Evolutionary conservation across 2,329 filamentous ascomycete genomes (phyloP).

Genomic region (Curvularia eragrostidis): DNA sequence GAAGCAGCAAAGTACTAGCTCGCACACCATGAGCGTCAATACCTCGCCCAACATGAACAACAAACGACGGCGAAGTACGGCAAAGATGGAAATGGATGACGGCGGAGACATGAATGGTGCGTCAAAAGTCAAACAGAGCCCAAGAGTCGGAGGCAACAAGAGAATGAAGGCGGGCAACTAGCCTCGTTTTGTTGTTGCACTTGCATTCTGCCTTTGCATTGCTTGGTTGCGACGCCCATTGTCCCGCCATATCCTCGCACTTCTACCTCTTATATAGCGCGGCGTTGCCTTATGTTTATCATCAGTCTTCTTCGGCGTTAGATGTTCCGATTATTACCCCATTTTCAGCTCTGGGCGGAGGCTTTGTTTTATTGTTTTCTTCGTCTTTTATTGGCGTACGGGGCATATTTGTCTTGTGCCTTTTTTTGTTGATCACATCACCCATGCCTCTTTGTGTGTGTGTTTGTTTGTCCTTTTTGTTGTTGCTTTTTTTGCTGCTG

Average conservation of each 20-base stretch:
- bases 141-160: slow-evolving; percentile 52
- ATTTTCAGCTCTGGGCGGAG: slow-evolving; percentile 10
- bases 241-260: slow-evolving; percentile 13
- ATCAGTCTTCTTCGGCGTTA: slow-evolving; percentile 13
- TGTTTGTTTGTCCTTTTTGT: not conserved
- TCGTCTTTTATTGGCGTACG: slow-evolving; percentile 6
- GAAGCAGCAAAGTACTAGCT: slow-evolving; percentile 64
- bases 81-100: slow-evolving; percentile 66
- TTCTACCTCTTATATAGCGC: slow-evolving; percentile 34
- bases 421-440: not conserved
- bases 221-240: slow-evolving; percentile 10
- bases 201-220: slow-evolving; percentile 3
- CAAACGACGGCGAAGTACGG: slow-evolving; percentile 66
- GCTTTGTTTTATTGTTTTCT: not conserved
- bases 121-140: slow-evolving; percentile 60
- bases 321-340: slow-evolving; percentile 16
- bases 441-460: not conserved
- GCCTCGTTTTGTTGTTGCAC: not conserved
- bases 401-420: slow-evolving; percentile 1
- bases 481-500: not conserved
- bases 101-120: slow-evolving; percentile 49
- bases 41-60: slow-evolving; percentile 67
- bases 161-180: slow-evolving; percentile 42
- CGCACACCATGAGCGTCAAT: slow-evolving; percentile 62
- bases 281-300: slow-evolving; percentile 30